Evolutionary conservation across 352 stramenopile genomes (phyloP).

Genomic region (Phytophthora constricta): DNA sequence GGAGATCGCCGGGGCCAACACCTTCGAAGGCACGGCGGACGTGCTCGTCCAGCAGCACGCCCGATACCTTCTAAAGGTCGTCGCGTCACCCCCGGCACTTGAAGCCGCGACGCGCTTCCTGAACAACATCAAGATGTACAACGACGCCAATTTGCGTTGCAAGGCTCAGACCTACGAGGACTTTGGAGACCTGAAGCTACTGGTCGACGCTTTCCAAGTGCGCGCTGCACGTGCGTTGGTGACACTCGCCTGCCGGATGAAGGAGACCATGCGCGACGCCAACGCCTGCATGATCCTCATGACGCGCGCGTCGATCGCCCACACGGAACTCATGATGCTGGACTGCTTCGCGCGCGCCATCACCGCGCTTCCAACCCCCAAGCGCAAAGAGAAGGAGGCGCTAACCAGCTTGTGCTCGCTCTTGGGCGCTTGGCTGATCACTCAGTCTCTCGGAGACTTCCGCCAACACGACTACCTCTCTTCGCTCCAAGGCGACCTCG

Average conservation of each 20-base stretch:
- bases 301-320: conserved; percentile 42
- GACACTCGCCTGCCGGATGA: conserved; percentile 41
- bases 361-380: conserved; percentile 12
- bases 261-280: conserved; percentile 46
- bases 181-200: conserved; percentile 44
- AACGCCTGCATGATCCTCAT: conserved; percentile 56
- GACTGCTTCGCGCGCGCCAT: conserved; percentile 34
- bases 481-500: conserved; percentile 37
- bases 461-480: conserved; percentile 51
- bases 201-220: conserved; percentile 51
- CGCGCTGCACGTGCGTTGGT: conserved; percentile 41
- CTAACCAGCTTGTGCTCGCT: conserved; percentile 37
- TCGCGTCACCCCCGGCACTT: conserved; percentile 19
- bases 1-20: conserved; percentile 39
- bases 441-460: conserved; percentile 49
- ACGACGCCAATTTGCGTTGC: conserved; percentile 41
- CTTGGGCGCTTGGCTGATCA: conserved; percentile 42
- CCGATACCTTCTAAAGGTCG: conserved; percentile 42
- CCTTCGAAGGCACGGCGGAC: conserved; percentile 54
- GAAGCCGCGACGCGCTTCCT: conserved; percentile 41
- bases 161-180: conserved; percentile 37
- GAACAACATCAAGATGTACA: conserved; percentile 36
- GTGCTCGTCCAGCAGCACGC: conserved; percentile 54
- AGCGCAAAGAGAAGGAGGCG: conserved; percentile 26
- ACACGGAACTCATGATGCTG: conserved; percentile 52